These are phyloP conservation scores for Otatea glauca DNA, from an alignment of 176 grass and related monocot genomes.

Conservation along the genomic window DNA sequence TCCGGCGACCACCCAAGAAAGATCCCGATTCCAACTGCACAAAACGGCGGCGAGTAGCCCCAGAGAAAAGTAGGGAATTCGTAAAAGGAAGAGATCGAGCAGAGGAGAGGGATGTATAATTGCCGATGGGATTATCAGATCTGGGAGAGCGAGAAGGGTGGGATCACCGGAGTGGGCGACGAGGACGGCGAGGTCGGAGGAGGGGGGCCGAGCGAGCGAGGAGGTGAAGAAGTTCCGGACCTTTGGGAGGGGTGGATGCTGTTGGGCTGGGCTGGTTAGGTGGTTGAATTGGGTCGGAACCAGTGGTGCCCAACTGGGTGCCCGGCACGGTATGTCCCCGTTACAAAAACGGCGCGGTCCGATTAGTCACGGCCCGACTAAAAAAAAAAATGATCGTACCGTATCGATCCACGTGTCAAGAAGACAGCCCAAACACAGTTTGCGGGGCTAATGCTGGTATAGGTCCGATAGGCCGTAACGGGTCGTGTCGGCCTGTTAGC, in stretches of 20 bases:
- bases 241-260: not conserved
- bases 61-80: not conserved
- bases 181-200: conserved; percentile 27
- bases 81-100: not conserved
- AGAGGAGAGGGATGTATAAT: too few species aligned
- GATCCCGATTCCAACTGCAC: conserved; percentile 20
- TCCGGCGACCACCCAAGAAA: conserved; percentile 6
- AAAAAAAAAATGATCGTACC: too few species aligned
- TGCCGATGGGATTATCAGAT: not conserved
- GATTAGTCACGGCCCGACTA: too few species aligned
- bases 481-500: too few species aligned
- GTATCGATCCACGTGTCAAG: too few species aligned
- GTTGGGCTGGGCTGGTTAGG: not conserved
- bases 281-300: too few species aligned
- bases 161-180: conserved; percentile 20
- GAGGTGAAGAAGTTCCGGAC: not conserved
- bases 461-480: too few species aligned
- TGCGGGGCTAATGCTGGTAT: too few species aligned
- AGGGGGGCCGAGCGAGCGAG: not conserved
- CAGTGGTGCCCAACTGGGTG: too few species aligned
- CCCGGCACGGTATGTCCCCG: too few species aligned
- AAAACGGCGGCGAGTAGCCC: not conserved
- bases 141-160: not conserved
- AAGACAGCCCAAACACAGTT: too few species aligned
- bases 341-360: too few species aligned